phyloP scores from a whole-genome alignment of 495 filamentous ascomycete species.

The Penicillium coprophilum region DNA sequence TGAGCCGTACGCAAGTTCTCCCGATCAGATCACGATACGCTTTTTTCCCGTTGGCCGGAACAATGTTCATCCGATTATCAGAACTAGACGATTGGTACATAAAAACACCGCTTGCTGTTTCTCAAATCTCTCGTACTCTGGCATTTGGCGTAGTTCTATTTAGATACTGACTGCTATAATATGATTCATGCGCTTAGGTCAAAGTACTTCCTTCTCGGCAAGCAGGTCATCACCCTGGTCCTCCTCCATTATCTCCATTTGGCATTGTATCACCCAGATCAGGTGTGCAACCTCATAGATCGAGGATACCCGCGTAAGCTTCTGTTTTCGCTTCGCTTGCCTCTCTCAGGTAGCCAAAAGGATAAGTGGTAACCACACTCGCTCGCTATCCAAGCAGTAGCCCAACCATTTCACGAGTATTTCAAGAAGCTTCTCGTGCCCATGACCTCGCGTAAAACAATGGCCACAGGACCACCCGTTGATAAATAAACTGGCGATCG shows the following conservation, averaged over 20 bases:
- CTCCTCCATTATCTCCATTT: constrained; percentile 1
- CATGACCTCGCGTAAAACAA: background rate
- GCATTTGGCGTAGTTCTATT: background rate
- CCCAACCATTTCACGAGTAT: background rate
- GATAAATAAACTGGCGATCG: background rate
- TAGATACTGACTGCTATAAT: background rate
- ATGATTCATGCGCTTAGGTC: background rate
- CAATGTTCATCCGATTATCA: constrained; percentile 20
- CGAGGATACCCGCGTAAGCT: no score
- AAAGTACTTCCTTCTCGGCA: background rate
- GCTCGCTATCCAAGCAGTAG: background rate
- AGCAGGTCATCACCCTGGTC: constrained; percentile 7
- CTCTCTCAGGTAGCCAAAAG: background rate
- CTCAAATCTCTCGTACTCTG: background rate
- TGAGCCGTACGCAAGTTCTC: constrained; percentile 9
- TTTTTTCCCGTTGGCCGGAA: constrained; percentile 29
- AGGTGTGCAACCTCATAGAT: background rate
- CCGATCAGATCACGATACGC: constrained; percentile 24
- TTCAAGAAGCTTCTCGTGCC: background rate
- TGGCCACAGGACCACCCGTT: background rate
- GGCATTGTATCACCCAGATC: constrained; percentile 4
- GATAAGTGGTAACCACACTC: background rate
- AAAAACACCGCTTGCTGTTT: background rate
- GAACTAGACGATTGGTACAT: background rate
- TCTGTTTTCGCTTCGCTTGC: background rate